Evolutionary conservation across 257 asterid genomes (phyloP).

Genomic region (Echites panduratus): DNA sequence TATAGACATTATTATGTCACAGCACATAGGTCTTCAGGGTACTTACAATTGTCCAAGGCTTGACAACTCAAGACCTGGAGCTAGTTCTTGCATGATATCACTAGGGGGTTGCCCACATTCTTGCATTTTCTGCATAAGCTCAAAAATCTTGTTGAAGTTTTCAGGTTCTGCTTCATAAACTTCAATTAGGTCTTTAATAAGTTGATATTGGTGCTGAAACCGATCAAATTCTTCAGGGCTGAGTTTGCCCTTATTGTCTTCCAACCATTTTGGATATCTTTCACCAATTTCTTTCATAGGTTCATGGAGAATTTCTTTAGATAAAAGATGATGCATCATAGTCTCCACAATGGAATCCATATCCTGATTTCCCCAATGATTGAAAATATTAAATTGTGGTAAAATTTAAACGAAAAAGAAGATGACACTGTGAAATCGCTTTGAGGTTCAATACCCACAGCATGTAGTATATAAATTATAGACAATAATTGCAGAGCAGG

Average conservation of each 20-base stretch:
- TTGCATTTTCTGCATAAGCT: slow-evolving; percentile 99
- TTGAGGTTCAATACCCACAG: not conserved
- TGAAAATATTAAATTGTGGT: not conserved
- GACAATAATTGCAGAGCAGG: not conserved
- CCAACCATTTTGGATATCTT: slow-evolving; percentile 87
- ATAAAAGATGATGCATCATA: slow-evolving; percentile 95
- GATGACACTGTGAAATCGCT: not conserved
- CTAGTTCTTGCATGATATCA: slow-evolving; percentile 86
- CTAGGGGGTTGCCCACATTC: slow-evolving; percentile 98
- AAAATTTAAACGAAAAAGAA: not conserved
- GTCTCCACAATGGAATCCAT: slow-evolving; percentile 93
- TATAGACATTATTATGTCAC: not conserved
- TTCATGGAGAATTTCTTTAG: slow-evolving; percentile 89
- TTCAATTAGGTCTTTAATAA: slow-evolving; percentile 57
- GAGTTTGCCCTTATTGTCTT: slow-evolving; percentile 60
- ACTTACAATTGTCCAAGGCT: slow-evolving; percentile 80
- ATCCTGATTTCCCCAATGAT: slow-evolving; percentile 38
- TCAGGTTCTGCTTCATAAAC: slow-evolving; percentile 73
- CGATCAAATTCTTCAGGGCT: slow-evolving; percentile 58
- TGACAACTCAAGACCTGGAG: slow-evolving; percentile 81
- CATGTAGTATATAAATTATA: not conserved
- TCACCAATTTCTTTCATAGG: slow-evolving; percentile 97
- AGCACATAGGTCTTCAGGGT: not conserved
- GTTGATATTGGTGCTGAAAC: slow-evolving; percentile 54
- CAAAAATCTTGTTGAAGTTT: slow-evolving; percentile 89